Conservation (phyloP, 73 alveolate species). For the Tetrahymena borealis region DNA sequence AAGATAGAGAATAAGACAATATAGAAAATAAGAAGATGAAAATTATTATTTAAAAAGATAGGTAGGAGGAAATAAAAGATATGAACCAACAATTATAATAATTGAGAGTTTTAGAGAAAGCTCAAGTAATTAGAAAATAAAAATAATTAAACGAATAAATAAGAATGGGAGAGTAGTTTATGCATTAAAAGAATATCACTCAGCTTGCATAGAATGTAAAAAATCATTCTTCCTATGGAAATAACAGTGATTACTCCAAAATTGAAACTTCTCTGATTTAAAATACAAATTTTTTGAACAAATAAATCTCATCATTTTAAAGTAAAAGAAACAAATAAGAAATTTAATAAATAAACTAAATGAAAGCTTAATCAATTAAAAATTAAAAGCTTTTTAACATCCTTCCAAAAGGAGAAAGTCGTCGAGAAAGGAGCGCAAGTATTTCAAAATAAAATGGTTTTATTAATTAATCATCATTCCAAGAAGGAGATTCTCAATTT, state of each 20-base stretch:
- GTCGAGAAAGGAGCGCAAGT: not conserved
- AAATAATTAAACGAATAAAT: not conserved
- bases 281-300: not conserved
- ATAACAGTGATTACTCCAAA: not conserved
- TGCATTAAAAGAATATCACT: not conserved
- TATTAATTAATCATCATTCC: not conserved
- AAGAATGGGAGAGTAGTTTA: not conserved
- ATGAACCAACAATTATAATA: not conserved
- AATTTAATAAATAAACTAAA: not conserved
- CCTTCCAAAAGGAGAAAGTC: not conserved
- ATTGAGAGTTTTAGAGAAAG: not conserved
- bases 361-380: not conserved
- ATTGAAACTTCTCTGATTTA: not conserved
- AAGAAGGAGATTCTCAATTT: not conserved
- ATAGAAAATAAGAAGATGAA: not conserved
- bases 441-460: not conserved
- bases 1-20: not conserved
- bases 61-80: not conserved
- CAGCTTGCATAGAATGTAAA: not conserved
- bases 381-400: not conserved
- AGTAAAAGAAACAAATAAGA: not conserved
- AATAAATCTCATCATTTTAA: not conserved
- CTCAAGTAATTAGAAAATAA: not conserved
- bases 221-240: not conserved
- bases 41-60: not conserved